Conservation (phyloP, 352 stramenopile species). For the Phytophthora crassamura region DNA sequence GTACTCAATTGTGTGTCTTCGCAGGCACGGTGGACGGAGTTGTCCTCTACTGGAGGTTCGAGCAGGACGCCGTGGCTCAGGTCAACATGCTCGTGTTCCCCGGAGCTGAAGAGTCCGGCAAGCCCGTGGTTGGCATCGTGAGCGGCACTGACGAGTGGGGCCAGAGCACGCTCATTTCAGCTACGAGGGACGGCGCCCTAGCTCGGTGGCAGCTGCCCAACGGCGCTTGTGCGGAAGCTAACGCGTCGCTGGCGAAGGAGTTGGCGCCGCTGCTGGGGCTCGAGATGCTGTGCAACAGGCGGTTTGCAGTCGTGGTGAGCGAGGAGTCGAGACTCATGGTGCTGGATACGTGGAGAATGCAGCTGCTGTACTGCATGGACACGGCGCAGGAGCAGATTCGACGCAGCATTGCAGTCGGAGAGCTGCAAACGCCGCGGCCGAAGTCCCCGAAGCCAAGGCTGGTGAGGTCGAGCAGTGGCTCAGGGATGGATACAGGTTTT, state of each 20-base stretch:
- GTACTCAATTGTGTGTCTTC: constrained; percentile 72
- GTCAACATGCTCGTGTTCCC: constrained; percentile 71
- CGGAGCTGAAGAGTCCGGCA: constrained; percentile 14
- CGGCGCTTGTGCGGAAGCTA: constrained; percentile 62
- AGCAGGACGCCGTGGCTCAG: constrained; percentile 63
- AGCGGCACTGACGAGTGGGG: constrained; percentile 83
- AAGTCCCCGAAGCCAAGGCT: constrained; percentile 22
- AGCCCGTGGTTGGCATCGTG: constrained; percentile 62
- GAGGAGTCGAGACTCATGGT: constrained; percentile 81
- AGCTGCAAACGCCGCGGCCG: constrained; percentile 49
- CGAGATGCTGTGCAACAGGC: constrained; percentile 75
- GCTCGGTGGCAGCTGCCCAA: constrained; percentile 77
- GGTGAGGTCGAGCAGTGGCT: constrained; percentile 30
- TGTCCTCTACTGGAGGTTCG: constrained; percentile 79
- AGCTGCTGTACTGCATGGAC: constrained; percentile 74
- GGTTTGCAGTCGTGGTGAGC: constrained; percentile 76
- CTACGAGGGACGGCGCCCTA: constrained; percentile 59
- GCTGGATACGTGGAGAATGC: constrained; percentile 79
- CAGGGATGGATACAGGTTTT: constrained; percentile 19
- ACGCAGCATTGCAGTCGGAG: constrained; percentile 66
- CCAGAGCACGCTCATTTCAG: constrained; percentile 71
- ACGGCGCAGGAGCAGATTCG: constrained; percentile 84
- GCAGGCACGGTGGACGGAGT: constrained; percentile 66
- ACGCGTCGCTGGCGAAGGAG: constrained; percentile 58
- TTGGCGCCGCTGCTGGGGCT: constrained; percentile 71